These are phyloP conservation scores for Arthrocladium fulminans DNA, from an alignment of 2,329 filamentous ascomycete species.

Conservation along the genomic window DNA sequence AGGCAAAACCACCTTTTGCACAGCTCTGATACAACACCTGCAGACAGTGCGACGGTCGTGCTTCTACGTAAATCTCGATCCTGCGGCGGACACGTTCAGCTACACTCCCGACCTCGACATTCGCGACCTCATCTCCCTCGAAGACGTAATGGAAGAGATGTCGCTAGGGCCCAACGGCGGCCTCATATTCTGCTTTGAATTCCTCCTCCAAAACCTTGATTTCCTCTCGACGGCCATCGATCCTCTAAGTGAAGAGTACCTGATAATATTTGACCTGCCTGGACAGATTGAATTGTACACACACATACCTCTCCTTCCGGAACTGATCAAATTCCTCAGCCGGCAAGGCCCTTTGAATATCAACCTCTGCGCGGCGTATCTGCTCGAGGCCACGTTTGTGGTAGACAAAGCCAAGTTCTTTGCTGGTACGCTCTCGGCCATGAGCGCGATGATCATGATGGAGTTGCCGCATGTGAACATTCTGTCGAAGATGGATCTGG, in stretches of 20 bases:
- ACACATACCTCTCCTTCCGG: slow-evolving; percentile 84
- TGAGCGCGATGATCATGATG: slow-evolving; percentile 98
- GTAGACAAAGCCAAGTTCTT: slow-evolving; percentile 97
- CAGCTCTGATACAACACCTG: slow-evolving; percentile 84
- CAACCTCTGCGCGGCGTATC: slow-evolving; percentile 83
- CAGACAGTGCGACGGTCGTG: slow-evolving; percentile 83
- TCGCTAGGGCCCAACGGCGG: slow-evolving; percentile 84
- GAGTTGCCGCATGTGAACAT: slow-evolving; percentile 96
- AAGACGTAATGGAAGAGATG: slow-evolving; percentile 95
- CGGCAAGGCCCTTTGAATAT: slow-evolving; percentile 75
- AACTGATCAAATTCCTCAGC: slow-evolving; percentile 71
- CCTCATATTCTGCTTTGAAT: slow-evolving; percentile 93
- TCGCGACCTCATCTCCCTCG: slow-evolving; percentile 84
- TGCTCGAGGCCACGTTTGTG: slow-evolving; percentile 92
- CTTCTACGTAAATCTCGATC: slow-evolving; percentile 98
- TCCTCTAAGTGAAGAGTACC: slow-evolving; percentile 80
- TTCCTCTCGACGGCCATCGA: slow-evolving; percentile 81
- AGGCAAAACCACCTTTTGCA: slow-evolving; percentile 96
- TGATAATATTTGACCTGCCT: slow-evolving; percentile 98
- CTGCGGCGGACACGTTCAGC: slow-evolving; percentile 84
- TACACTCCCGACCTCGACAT: slow-evolving; percentile 92
- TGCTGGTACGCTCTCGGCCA: slow-evolving; percentile 85
- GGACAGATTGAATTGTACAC: slow-evolving; percentile 98
- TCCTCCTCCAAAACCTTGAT: slow-evolving; percentile 87
- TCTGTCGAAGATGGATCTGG: slow-evolving; percentile 93